phyloP scores from a whole-genome alignment of 2,329 filamentous ascomycete species.

The Talaromyces sp. region DNA sequence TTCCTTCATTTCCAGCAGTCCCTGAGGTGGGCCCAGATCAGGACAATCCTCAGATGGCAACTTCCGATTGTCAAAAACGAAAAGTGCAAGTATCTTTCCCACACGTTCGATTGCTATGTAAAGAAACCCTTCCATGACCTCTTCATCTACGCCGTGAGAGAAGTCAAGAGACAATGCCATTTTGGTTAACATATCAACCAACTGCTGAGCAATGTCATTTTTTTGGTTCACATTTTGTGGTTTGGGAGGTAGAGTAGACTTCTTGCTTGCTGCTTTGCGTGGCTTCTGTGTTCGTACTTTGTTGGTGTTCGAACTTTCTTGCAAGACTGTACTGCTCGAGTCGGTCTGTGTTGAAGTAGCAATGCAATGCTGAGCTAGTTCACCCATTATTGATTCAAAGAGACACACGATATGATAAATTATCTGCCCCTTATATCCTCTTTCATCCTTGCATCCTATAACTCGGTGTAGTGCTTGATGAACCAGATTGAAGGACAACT shows the following conservation, averaged over 20 bases:
- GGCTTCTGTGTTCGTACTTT: conserved; percentile 6
- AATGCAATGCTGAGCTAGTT: conserved; percentile 31
- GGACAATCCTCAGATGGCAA: conserved; percentile 27
- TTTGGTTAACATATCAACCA: conserved; percentile 31
- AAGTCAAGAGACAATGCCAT: conserved; percentile 37
- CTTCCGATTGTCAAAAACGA: conserved; percentile 42
- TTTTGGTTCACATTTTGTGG: background rate
- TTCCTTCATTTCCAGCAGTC: conserved; percentile 29
- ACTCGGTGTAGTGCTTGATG: conserved; percentile 34
- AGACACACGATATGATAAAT: conserved; percentile 39
- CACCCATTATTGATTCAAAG: conserved; percentile 34
- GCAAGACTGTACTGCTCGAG: background rate
- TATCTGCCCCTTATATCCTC: conserved; percentile 25
- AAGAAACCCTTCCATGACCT: conserved; percentile 47
- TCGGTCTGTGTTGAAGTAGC: conserved; percentile 12
- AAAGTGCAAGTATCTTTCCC: conserved; percentile 43
- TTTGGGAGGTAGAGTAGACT: background rate
- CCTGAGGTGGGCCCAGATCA: conserved; percentile 35
- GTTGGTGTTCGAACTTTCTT: conserved; percentile 11
- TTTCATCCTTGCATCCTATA: conserved; percentile 12
- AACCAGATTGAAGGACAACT: conserved; percentile 29
- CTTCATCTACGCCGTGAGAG: conserved; percentile 28
- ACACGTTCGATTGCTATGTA: conserved; percentile 42
- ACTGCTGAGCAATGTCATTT: conserved; percentile 20
- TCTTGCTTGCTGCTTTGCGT: background rate